Percentiles rank a stretch among this genome's conserved stretches.
phyloP scores from a whole-genome alignment of 148 eudicot species.

The Cornus suecica region DNA sequence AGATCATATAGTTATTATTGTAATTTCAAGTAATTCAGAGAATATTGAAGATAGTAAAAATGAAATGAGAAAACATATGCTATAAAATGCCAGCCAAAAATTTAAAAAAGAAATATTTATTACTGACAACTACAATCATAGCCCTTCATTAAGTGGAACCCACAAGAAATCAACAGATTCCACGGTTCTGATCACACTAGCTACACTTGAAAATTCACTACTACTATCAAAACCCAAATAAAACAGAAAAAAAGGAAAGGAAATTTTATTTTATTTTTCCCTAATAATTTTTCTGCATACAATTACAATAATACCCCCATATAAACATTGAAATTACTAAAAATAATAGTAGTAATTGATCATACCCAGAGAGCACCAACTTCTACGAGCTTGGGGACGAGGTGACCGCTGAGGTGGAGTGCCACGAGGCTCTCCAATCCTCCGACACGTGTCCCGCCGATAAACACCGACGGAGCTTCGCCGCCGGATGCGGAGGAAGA shows the following conservation, averaged over 20 bases:
- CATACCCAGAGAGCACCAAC: slow-evolving; percentile 49
- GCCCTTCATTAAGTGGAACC: not conserved
- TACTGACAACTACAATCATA: not conserved
- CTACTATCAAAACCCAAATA: not conserved
- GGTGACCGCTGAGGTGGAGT: slow-evolving; percentile 66
- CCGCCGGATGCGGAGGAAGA: slow-evolving; percentile 1
- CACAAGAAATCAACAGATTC: not conserved
- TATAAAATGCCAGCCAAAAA: not conserved
- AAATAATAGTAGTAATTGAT: not conserved
- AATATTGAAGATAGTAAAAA: too few species aligned
- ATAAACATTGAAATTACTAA: not conserved
- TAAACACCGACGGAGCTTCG: slow-evolving; percentile 52
- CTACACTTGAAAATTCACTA: not conserved
- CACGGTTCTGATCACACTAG: not conserved
- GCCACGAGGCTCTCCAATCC: slow-evolving; percentile 79
- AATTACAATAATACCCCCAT: not conserved
- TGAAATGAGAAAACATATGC: not conserved
- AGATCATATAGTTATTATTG: too few species aligned
- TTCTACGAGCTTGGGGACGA: slow-evolving; percentile 64
- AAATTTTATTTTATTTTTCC: not conserved
- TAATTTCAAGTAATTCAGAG: too few species aligned
- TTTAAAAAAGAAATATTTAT: not conserved
- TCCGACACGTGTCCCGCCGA: slow-evolving; percentile 74
- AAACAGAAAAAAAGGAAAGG: not conserved
- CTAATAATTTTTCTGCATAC: not conserved